Conservation (phyloP, 2,329 filamentous ascomycete genomes). For the Nannizzia gypsea region DNA sequence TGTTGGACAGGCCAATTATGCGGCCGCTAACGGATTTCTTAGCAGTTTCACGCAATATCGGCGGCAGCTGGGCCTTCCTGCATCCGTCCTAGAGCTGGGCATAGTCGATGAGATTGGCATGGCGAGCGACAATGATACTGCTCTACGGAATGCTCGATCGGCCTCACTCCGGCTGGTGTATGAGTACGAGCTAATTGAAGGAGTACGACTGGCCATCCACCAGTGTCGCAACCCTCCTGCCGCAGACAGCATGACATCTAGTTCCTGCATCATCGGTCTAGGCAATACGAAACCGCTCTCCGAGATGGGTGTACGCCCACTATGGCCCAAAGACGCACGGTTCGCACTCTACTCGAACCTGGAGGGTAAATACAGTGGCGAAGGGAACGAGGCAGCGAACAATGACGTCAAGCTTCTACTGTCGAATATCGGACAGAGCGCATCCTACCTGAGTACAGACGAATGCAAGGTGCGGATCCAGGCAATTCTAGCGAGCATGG, state of each 20-base stretch:
- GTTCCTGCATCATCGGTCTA: not conserved
- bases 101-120: conserved; percentile 3
- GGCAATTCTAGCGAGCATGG: conserved; percentile 13
- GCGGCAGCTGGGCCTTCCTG: not conserved
- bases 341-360: conserved; percentile 1
- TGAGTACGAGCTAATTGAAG: conserved; percentile 5
- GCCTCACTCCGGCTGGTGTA: not conserved
- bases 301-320: not conserved
- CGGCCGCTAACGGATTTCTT: conserved; percentile 11
- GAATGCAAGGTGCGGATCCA: not conserved
- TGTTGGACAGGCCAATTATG: conserved; percentile 11
- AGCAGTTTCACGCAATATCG: conserved; percentile 15
- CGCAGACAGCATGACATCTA: not conserved
- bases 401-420: not conserved
- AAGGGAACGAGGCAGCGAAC: too few relatives aligned
- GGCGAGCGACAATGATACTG: not conserved
- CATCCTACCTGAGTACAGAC: not conserved
- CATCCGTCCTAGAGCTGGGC: conserved; percentile 5
- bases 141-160: conserved; percentile 8
- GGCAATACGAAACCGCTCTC: not conserved
- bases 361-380: not conserved
- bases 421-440: not conserved
- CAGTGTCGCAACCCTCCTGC: not conserved
- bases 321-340: not conserved
- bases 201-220: not conserved